Evolutionary conservation across 768 basidiomycete genomes (phyloP).

Genomic region (Suillus subaureus): DNA sequence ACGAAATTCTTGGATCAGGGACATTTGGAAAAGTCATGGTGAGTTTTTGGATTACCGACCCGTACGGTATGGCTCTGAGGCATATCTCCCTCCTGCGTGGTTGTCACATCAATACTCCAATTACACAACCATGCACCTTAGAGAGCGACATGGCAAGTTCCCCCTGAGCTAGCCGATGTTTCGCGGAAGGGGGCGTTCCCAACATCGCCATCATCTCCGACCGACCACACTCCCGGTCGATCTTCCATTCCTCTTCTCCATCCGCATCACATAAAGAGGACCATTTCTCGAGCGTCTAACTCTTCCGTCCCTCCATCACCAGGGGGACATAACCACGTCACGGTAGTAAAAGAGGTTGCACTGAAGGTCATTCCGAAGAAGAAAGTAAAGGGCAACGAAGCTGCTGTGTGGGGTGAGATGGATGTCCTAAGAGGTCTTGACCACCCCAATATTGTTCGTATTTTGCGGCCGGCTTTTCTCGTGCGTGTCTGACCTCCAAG

Average conservation of each 20-base stretch:
- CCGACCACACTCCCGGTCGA: slow-evolving; percentile 20
- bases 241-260: slow-evolving; percentile 34
- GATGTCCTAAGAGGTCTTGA: slow-evolving; percentile 86
- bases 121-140: slow-evolving; percentile 25
- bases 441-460: slow-evolving; percentile 86
- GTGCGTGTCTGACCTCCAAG: neutral
- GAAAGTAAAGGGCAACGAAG: slow-evolving; percentile 90
- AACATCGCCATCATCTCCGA: slow-evolving; percentile 25
- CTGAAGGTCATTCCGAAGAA: slow-evolving; percentile 94
- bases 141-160: slow-evolving; percentile 81
- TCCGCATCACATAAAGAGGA: slow-evolving; percentile 29
- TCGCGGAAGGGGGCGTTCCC: slow-evolving; percentile 62
- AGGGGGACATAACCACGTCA: slow-evolving; percentile 20
- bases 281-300: slow-evolving; percentile 18
- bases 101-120: neutral
- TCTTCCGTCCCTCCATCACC: slow-evolving; percentile 28
- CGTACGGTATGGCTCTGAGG: neutral
- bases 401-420: slow-evolving; percentile 91
- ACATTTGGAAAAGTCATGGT: slow-evolving; percentile 93
- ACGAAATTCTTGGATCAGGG: slow-evolving; percentile 75
- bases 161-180: slow-evolving; percentile 55
- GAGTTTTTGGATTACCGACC: slow-evolving; percentile 26
- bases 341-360: slow-evolving; percentile 71
- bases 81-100: neutral
- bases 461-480: neutral